Base-by-base conservation (phyloP, 225 moss, liverwort and hornwort genomes). In the Physcomitrium patens region DNA sequence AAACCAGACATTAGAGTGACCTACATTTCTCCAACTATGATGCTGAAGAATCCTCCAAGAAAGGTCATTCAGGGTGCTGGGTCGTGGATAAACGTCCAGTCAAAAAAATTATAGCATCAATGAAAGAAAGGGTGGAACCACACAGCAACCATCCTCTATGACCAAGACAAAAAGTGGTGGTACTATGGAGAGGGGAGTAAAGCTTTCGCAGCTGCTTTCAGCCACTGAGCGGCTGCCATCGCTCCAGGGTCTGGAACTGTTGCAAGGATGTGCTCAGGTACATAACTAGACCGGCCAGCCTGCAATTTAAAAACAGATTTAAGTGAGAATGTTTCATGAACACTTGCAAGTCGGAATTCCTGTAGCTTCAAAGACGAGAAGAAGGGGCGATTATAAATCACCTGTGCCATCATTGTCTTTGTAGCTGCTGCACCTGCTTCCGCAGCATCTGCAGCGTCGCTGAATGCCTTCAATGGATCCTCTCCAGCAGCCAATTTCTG, bases 221-320 rank as follows among this genome's bases (percentile, higher is more conserved):
- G 64, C 96, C 96, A 97, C 44, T 81, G 73, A 18, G 92, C 87
- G 43, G 92, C 94, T 76, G 96, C 96, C 83, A 94, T 86, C 46
- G 96, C 94, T 49, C 96, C 96, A 57, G 96, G 96, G 67, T 97
- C 96, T 60, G 96, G 92, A 68, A 93, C 92, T 42, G 82, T 80
- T 10, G 91, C 84, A 71, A 97, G 77, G 22, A 89, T 70, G 22
- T 92, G 91, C 60, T 86, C 72, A 74, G 89, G 89, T 45, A 97
- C 85, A 80, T 97, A 94, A 62, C 83, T 90, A 20, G 96, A 94
- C 69, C 96, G 85, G 20, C 96, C 96, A 80, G 91, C 92, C 96
- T 96, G 92, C 65, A 52, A 74, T 63, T 46, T 55, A 37, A 12
- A 59, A 59, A 72, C 68, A 77, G 18, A 43, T 37, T 37, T 7